Evolutionary conservation across 306 rosid species (phyloP).

Genomic region (Oxytropis ochrocephala): DNA sequence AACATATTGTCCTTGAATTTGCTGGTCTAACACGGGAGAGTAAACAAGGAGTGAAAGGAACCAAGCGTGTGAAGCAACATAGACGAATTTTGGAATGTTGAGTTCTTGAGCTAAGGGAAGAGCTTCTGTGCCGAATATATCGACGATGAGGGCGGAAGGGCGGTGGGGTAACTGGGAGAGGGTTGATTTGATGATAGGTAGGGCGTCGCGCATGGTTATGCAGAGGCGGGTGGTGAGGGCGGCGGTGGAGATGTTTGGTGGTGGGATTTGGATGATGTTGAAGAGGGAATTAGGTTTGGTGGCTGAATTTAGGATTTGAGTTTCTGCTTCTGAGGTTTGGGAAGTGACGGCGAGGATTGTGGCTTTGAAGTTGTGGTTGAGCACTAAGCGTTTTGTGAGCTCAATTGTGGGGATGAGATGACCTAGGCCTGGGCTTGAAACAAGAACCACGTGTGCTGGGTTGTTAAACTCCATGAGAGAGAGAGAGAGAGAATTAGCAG

Average conservation of each 20-base stretch:
- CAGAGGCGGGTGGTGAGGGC: not conserved
- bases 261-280: conserved; percentile 33
- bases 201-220: conserved; percentile 26
- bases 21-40: conserved; percentile 12
- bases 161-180: not conserved
- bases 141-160: conserved; percentile 33
- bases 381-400: conserved; percentile 33
- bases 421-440: conserved; percentile 53
- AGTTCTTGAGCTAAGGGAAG: conserved; percentile 27
- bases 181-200: not conserved
- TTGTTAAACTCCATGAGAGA: conserved; percentile 1
- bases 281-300: not conserved
- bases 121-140: conserved; percentile 23
- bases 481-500: not conserved
- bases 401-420: conserved; percentile 46
- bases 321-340: conserved; percentile 24
- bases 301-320: conserved; percentile 15
- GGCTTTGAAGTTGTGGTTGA: conserved; percentile 21
- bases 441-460: conserved; percentile 28
- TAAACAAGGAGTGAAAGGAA: not conserved
- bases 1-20: conserved; percentile 28
- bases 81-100: conserved; percentile 21
- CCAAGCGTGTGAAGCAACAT: conserved; percentile 27
- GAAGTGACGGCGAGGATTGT: conserved; percentile 36
- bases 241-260: not conserved